phyloP scores from a whole-genome alignment of 208 protist species.

The Leishmania turanica region DNA sequence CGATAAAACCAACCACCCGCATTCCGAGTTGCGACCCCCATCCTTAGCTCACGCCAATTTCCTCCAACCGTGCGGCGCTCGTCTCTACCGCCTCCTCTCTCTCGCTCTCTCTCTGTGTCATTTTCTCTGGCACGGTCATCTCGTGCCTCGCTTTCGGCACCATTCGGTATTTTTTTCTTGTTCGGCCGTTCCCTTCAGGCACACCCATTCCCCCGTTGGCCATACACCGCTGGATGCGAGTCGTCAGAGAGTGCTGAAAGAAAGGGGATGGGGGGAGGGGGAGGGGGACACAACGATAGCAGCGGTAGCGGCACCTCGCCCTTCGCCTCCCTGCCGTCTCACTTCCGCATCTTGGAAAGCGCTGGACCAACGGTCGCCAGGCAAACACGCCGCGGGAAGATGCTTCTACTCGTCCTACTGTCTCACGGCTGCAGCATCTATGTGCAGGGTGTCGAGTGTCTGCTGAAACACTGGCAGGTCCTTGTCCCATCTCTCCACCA shows the following conservation, averaged over 20 bases:
- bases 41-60: background rate
- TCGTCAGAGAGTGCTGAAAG: background rate
- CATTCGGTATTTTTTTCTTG: background rate
- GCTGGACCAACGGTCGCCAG: background rate
- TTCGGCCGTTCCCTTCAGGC: background rate
- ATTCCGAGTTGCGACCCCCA: background rate
- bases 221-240: background rate
- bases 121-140: background rate
- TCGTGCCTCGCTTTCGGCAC: too few species aligned
- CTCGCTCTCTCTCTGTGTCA: background rate
- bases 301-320: background rate
- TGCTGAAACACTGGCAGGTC: slow-evolving; percentile 47
- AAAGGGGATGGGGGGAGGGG: background rate
- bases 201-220: background rate
- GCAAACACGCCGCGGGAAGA: background rate
- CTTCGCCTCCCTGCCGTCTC: background rate
- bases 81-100: background rate
- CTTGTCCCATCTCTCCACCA: slow-evolving; percentile 39
- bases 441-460: slow-evolving; percentile 66
- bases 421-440: slow-evolving; percentile 35
- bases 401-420: background rate
- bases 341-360: background rate
- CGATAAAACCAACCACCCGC: background rate
- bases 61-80: background rate
- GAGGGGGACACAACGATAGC: background rate